Conservation (phyloP, 2,329 filamentous ascomycete genomes). For the Colletotrichum tamarilloi region DNA sequence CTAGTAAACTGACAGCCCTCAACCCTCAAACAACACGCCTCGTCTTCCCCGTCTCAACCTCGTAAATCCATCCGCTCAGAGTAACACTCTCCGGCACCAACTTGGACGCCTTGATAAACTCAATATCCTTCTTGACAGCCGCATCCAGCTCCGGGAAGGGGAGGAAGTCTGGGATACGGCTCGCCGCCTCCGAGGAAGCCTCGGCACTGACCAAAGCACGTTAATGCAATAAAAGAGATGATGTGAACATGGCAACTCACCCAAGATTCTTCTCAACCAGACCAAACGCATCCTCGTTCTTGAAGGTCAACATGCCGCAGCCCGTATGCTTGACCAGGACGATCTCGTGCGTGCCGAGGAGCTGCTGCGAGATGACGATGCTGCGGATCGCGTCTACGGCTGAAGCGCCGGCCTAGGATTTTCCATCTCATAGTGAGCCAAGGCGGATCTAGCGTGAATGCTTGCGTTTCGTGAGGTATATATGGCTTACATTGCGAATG, state of each 20-base stretch:
- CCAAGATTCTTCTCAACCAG: slow-evolving; percentile 67
- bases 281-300: slow-evolving; percentile 64
- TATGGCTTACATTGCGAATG: slow-evolving; percentile 68
- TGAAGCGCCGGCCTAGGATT: slow-evolving; percentile 67
- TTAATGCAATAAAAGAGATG: neutral
- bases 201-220: slow-evolving; percentile 26
- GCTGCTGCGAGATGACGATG: slow-evolving; percentile 81
- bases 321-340: slow-evolving; percentile 80
- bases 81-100: slow-evolving; percentile 69
- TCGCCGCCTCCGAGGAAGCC: slow-evolving; percentile 39
- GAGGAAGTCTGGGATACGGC: slow-evolving; percentile 66
- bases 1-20: neutral
- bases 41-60: slow-evolving; percentile 76
- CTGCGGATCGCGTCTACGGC: slow-evolving; percentile 78
- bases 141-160: slow-evolving; percentile 72
- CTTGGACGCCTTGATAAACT: slow-evolving; percentile 67
- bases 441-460: too few relatives aligned
- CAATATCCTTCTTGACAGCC: slow-evolving; percentile 75
- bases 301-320: slow-evolving; percentile 79
- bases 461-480: too few relatives aligned
- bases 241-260: slow-evolving; percentile 39
- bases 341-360: slow-evolving; percentile 81
- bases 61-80: slow-evolving; percentile 81
- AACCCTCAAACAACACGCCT: slow-evolving; percentile 42
- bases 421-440: neutral